Evolutionary conservation across 352 stramenopile species (phyloP), one percentile per base, ranked within the genome.

Genomic region (Blastocystis sp.): DNA sequence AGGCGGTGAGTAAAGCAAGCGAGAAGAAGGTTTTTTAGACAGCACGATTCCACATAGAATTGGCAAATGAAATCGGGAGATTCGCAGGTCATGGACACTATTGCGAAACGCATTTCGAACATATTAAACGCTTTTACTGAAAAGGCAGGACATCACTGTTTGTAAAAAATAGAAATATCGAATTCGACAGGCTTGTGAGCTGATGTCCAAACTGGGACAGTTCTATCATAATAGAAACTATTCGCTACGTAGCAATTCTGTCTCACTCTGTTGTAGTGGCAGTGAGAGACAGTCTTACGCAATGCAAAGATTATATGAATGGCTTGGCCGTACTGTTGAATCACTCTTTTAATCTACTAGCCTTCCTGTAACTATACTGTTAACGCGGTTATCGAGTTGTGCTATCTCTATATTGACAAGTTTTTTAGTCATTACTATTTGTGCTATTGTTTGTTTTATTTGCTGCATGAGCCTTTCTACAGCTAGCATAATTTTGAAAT

Each of bases 41-140:
- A 18, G 24, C 4, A 11, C 24, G 39, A 9, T 9, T 30, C 39
- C 9, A 41, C 30, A 34, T 79, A 81, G 70, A 81, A 81, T 20
- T 81, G 70, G 70, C 70, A 81, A 39, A 37, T 81, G 18, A 81
- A 81, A 53, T n/a, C 70, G 26, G 70, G 43, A n/a, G 70, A 81
- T 65, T 24, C 54, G 2, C 6, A 47, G 3, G 43, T 53, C 3
- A 53, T 64, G 26, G 70, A 81, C 37, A 41, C 16, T 41, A 54
- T 81, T 26, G 20, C 39, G 26, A 62, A 63, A 8, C 43, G 70
- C 16, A 62, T 81, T 34, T 41, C 41, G 18, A 16, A 18, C n/a
- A 64, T 63, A 13, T 43, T 81, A 26, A 62, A 20, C 3, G 39
- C 55, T 50, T 81, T 81, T 41, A 9, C n/a, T 18, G 70, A 81